These are phyloP conservation scores for Penstemon newberryi DNA, from an alignment of 257 asterid genomes.

Conservation along the genomic window DNA sequence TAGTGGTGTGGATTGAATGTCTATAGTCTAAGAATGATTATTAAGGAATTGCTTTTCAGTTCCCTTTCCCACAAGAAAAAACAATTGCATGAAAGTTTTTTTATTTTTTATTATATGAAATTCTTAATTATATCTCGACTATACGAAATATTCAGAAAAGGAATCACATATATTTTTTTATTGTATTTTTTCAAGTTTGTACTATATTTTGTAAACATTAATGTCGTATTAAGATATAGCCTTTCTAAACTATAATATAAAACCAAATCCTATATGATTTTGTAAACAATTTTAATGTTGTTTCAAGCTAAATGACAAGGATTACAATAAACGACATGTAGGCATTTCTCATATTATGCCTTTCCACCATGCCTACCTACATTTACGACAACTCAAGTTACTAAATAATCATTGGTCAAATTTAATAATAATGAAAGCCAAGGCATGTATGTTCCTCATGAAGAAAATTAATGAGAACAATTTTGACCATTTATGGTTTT, in stretches of 20 bases:
- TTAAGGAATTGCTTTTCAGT: no score
- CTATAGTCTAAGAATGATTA: neutral
- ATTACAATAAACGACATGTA: neutral
- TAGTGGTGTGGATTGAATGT: neutral
- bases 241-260: no score
- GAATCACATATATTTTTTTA: neutral
- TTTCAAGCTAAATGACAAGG: neutral
- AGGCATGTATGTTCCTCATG: slow-evolving; percentile 2
- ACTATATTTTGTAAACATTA: no score
- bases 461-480: neutral
- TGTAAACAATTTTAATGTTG: no score
- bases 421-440: slow-evolving; percentile 17
- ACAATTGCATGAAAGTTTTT: no score
- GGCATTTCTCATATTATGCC: neutral
- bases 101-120: no score
- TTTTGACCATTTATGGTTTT: slow-evolving; percentile 1
- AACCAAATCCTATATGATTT: no score
- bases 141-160: neutral
- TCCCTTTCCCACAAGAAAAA: no score
- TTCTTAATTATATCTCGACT: no score
- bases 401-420: slow-evolving; percentile 20
- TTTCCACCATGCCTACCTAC: neutral
- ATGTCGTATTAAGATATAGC: no score
- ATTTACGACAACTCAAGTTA: slow-evolving; percentile 24
- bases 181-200: neutral